A percentile compares a stretch with the other conserved stretches of the same genome.
These are phyloP conservation scores for Ricinus communis DNA, from an alignment of 345 rosid species.

Conservation along the genomic window DNA sequence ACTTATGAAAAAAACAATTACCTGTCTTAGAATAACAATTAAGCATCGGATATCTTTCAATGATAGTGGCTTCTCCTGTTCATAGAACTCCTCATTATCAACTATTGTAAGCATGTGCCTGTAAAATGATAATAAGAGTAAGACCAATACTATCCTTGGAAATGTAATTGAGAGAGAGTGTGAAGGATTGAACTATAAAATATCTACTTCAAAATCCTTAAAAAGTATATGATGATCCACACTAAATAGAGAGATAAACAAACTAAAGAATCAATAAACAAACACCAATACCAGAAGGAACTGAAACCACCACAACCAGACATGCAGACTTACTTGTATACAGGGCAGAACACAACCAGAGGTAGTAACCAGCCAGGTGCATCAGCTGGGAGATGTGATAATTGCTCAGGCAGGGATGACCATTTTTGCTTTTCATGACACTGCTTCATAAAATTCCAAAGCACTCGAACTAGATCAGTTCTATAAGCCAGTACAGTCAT, in stretches of 20 bases:
- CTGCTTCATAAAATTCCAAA: constrained; percentile 88
- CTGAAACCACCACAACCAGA: background rate
- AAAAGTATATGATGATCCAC: background rate
- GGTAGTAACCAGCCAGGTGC: constrained; percentile 95
- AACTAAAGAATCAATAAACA: too few relatives aligned
- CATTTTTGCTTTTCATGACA: constrained; percentile 87
- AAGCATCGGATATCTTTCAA: constrained; percentile 73
- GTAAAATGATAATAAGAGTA: constrained; percentile 35
- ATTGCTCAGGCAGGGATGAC: constrained; percentile 60
- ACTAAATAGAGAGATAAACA: background rate
- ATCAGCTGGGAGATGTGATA: constrained; percentile 70
- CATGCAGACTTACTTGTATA: constrained; percentile 73
- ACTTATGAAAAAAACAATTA: constrained; percentile 21
- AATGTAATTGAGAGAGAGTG: background rate
- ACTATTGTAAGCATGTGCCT: constrained; percentile 98
- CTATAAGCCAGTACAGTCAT: constrained; percentile 92
- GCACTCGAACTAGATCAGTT: constrained; percentile 86
- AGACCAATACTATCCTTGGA: background rate
- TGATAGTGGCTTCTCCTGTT: constrained; percentile 85
- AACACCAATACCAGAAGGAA: background rate
- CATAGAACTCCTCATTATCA: constrained; percentile 97
- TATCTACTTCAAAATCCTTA: background rate
- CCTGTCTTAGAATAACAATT: constrained; percentile 85
- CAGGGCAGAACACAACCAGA: constrained; percentile 92
- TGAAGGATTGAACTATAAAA: background rate